phyloP scores from a whole-genome alignment of 768 basidiomycete species.

The Lentinula raphanica region DNA sequence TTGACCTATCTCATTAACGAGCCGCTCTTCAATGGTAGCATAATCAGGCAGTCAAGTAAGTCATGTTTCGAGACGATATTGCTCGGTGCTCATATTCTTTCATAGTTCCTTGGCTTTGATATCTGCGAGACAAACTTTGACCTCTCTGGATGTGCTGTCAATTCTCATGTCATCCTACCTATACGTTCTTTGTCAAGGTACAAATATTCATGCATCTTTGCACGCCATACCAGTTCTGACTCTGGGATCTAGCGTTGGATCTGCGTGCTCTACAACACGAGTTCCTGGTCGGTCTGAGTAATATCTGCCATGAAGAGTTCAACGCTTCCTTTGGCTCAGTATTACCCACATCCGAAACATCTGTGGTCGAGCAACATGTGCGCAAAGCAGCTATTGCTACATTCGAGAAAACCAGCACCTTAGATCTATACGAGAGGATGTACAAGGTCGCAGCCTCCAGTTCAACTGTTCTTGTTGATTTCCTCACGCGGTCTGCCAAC shows the following conservation, averaged over 20 bases:
- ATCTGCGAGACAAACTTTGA: constrained; percentile 69
- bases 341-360: constrained; percentile 20
- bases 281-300: constrained; percentile 41
- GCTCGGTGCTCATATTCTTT: neutral
- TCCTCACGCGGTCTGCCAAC: constrained; percentile 38
- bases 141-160: constrained; percentile 63
- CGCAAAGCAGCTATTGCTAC: constrained; percentile 13
- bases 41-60: constrained; percentile 79
- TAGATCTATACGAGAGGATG: constrained; percentile 73
- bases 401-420: constrained; percentile 62
- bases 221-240: constrained; percentile 5
- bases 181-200: constrained; percentile 65
- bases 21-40: constrained; percentile 28
- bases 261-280: constrained; percentile 68
- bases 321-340: constrained; percentile 36
- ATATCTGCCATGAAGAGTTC: constrained; percentile 48
- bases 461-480: constrained; percentile 60
- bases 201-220: neutral
- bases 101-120: constrained; percentile 58
- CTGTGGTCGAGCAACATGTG: neutral
- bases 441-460: constrained; percentile 59
- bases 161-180: constrained; percentile 68
- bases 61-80: neutral
- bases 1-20: neutral
- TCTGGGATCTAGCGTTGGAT: constrained; percentile 51